Percentiles rank a stretch among this genome's conserved stretches.
phyloP scores from a whole-genome alignment of 1,284 basidiomycete species.

The Taiwanofungus camphoratus region DNA sequence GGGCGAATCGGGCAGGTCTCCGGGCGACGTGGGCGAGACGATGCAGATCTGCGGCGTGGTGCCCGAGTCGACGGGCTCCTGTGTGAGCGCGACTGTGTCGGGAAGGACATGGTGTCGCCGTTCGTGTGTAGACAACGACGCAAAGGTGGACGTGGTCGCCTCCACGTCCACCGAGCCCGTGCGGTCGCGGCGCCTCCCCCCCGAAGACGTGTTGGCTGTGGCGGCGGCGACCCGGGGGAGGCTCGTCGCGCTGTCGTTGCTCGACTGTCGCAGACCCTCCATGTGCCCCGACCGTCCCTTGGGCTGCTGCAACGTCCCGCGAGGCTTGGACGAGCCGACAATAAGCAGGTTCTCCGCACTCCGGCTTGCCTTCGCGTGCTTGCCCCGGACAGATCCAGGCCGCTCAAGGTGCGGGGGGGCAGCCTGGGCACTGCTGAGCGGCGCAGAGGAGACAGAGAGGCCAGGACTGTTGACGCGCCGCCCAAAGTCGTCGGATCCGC shows the following conservation, averaged over 20 bases:
- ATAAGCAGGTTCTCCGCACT: constrained; percentile 50
- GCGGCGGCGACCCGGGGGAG: constrained; percentile 39
- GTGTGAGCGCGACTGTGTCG: constrained; percentile 12
- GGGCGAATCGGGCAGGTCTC: constrained; percentile 12
- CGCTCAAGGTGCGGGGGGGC: constrained; percentile 25
- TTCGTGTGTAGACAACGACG: constrained; percentile 11
- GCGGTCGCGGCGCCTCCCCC: constrained; percentile 25
- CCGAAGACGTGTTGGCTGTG: constrained; percentile 10
- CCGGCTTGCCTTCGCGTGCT: constrained; percentile 49
- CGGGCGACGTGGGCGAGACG: constrained; percentile 12
- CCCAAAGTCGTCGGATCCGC: constrained; percentile 13
- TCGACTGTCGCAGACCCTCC: constrained; percentile 27
- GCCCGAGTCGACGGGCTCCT: constrained; percentile 13
- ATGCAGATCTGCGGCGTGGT: constrained; percentile 15
- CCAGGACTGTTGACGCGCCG: constrained; percentile 33
- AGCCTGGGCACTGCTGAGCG: constrained; percentile 15
- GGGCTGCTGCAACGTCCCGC: constrained; percentile 28
- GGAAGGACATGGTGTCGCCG: constrained; percentile 15
- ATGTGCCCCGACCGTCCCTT: constrained; percentile 22
- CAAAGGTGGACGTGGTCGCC: constrained; percentile 17
- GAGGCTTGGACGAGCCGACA: constrained; percentile 1
- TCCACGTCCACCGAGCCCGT: constrained; percentile 30
- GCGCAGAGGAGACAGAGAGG: constrained; percentile 30
- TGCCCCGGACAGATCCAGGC: constrained; percentile 28
- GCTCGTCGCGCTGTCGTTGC: constrained; percentile 48